Base-by-base conservation (phyloP, 1,284 basidiomycete species). In the Ganoderma lucidum region DNA sequence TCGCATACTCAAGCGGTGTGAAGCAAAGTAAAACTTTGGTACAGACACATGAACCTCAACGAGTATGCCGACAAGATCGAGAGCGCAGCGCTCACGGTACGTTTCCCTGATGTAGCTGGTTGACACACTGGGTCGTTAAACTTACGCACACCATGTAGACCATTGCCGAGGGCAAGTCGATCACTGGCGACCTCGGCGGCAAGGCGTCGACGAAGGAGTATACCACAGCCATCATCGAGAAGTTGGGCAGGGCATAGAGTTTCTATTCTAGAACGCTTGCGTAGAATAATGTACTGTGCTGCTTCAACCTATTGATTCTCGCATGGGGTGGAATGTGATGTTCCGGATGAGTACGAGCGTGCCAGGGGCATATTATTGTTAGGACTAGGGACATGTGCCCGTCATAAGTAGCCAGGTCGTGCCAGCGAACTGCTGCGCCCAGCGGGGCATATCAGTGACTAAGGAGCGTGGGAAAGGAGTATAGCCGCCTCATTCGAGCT, bases 111-210 rank as follows among this genome's bases (percentile, higher is more conserved):
- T 42, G 14, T 15, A 9, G 42, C 10, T 41, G 19, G 39, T 17
- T 6, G 39, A 19, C 19, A 28, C 12, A 14, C 9, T 23, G 14
- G 23, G 41, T 30, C 10, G 19, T 37, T 42, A 0, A 61, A 30
- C 37, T 37, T 15, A 41, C n/a, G 37, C n/a, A 41, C 14, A 8
- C 9, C 44, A 66, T 68, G 61, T 74, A 96, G 95, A 98, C 96
- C 62, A 97, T 98, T 78, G 95, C 96, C 44, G 96, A 98, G 84
- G 96, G 97, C 78, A 96, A 94, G 85, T 81, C 86, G 62, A 97
- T 97, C 80, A 98, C 96, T 19, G 92, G 95, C 48, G 96, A 98
- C 82, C 85, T 98, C 71, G 96, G 97, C 62, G 96, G 96, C 65
- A 96, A 94, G 81, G 88, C 96, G 32, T 90, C 90, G 62, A 98